Evolutionary conservation across 306 rosid genomes (phyloP), one percentile per base, ranked within the genome.

Genomic region (Vigna trinervia): DNA sequence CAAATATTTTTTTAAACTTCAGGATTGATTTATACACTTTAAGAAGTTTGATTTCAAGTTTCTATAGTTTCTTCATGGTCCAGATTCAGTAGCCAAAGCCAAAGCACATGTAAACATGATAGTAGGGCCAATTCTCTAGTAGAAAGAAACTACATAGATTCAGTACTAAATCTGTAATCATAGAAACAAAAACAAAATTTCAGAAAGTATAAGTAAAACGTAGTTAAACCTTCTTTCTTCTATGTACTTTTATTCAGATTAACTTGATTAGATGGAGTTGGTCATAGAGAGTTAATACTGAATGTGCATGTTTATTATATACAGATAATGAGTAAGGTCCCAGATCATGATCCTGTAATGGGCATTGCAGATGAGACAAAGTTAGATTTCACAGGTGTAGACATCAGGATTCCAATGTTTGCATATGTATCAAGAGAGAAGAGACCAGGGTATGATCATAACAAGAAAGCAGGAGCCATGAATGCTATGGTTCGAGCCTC

Each of bases 401-500:
- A 66, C 19, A 66, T 66, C 26, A 41, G 71, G 53, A 6, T 66
- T 43, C 71, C 71, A 66, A 41, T 66, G 71, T 66, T 66, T 66
- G 71, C 71, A 43, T 66, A 66, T 66, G 71, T 66, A 11, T 66
- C 71, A 2, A 66, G 71, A 66, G 71, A 66, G 71, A 66, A 66
- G 36, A 66, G 71, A 12, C 36, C 34, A 20, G 71, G 71, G 6
- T 66, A 66, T 41, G 71, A 66, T 66, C 71, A 66, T 12, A 66
- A 66, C 53, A 66, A 66, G 71, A 66, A 66, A 66, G 71, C 71
- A 41, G 71, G 71, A 41, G 71, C 71, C 2, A 66, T 66, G 71
- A 66, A 66, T 66, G 71, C 71, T 66, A 66, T 66, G 71, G 71
- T 66, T 66, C 71, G 71, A 41, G 71, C 71, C 71, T 19, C 71